Conservation (phyloP, 1,139 yeast species). For the Candida sp. region DNA sequence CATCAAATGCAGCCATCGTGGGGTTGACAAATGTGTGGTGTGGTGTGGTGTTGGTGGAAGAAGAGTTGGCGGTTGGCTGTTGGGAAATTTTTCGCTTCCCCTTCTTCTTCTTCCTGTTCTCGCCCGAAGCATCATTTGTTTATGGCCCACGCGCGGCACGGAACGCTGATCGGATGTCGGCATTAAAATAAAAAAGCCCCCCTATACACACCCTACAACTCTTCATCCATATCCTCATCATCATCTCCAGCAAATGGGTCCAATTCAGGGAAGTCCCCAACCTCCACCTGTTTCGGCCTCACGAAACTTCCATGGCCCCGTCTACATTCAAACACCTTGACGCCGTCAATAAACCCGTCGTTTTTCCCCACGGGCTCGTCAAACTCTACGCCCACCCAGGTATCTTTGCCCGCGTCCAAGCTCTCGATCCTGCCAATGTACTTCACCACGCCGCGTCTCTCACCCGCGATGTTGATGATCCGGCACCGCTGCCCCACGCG, state of each 20-base stretch:
- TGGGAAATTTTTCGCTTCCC: not conserved
- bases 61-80: not conserved
- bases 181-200: not conserved
- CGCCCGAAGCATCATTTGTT: not conserved
- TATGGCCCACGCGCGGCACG: too few relatives aligned
- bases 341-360: conserved; percentile 41
- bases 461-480: conserved; percentile 47
- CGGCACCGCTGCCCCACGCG: conserved; percentile 45
- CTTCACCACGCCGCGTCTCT: conserved; percentile 68
- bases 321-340: conserved; percentile 36
- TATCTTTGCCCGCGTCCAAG: conserved; percentile 49
- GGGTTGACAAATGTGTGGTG: not conserved
- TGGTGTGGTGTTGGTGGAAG: not conserved
- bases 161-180: not conserved
- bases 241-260: conserved; percentile 43
- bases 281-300: conserved; percentile 51
- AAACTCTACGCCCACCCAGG: conserved; percentile 55
- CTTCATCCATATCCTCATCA: conserved; percentile 19
- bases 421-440: conserved; percentile 71
- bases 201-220: conserved; percentile 1
- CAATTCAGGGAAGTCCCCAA: conserved; percentile 56
- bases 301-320: conserved; percentile 55
- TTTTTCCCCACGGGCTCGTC: conserved; percentile 55
- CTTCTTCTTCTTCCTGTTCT: too few relatives aligned
- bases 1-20: conserved; percentile 26